These are phyloP conservation scores for Trichoderma semiorbis DNA, from an alignment of 2,329 filamentous ascomycete species.

Conservation along the genomic window DNA sequence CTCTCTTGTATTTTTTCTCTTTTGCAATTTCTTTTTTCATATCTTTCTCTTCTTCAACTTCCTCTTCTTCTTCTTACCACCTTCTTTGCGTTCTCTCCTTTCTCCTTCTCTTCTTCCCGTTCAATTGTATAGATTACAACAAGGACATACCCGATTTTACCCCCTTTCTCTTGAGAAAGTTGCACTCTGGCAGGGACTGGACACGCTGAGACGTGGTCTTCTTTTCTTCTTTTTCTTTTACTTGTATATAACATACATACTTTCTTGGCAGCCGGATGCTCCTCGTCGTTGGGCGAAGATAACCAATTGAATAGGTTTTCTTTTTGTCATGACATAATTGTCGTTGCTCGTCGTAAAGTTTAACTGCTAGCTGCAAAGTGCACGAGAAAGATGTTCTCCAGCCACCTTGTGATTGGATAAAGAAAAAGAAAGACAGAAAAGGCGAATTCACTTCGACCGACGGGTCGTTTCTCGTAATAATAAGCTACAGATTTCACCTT, in stretches of 20 bases:
- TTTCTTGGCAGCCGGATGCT: conserved; percentile 8
- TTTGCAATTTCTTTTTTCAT: too few species aligned
- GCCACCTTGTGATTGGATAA: not conserved
- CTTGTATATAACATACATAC: conserved; percentile 2
- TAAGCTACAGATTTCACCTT: not conserved
- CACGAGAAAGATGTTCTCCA: not conserved
- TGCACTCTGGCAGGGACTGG: not conserved
- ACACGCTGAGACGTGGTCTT: not conserved
- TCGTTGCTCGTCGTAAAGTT: not conserved
- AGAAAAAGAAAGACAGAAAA: not conserved
- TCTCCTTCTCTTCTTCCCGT: not conserved
- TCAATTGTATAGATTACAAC: conserved; percentile 19
- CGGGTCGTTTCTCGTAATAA: not conserved
- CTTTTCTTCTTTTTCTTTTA: not conserved
- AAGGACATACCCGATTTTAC: not conserved
- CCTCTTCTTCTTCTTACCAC: too few species aligned
- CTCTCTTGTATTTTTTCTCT: not conserved
- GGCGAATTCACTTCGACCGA: not conserved
- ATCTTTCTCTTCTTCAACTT: too few species aligned
- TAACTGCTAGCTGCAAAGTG: not conserved
- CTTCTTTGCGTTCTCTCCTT: not conserved
- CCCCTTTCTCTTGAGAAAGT: not conserved
- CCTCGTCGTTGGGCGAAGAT: not conserved
- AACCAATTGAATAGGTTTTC: not conserved
- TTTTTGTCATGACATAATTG: not conserved